Evolutionary conservation across 768 basidiomycete species (phyloP).

Genomic region (Macrolepiota albuminosa): DNA sequence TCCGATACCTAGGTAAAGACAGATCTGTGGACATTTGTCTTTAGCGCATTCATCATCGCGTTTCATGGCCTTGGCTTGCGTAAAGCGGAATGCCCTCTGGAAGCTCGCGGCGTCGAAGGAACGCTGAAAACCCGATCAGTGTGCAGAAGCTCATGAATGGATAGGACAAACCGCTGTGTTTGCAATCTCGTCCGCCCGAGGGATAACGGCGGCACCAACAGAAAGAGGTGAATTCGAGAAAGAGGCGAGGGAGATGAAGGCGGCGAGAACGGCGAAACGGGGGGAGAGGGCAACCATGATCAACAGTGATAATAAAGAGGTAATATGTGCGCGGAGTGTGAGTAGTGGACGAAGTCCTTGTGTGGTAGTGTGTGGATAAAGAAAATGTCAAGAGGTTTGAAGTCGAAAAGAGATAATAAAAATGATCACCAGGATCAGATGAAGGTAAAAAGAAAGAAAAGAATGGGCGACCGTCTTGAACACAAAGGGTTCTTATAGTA

Average conservation of each 20-base stretch:
- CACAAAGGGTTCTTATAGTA: constrained; percentile 23
- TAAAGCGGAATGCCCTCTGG: background rate
- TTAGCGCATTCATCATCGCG: background rate
- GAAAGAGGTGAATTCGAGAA: constrained; percentile 30
- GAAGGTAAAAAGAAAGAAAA: constrained; percentile 31
- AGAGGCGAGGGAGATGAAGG: constrained; percentile 41
- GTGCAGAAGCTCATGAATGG: background rate
- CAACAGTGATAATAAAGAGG: constrained; percentile 7
- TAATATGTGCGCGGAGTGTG: constrained; percentile 7
- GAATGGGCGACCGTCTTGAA: constrained; percentile 13
- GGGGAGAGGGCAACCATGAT: constrained; percentile 47
- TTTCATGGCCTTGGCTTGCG: constrained; percentile 5
- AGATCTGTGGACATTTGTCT: background rate
- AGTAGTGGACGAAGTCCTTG: constrained; percentile 21
- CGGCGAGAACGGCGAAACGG: constrained; percentile 41
- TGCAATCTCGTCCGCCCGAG: constrained; percentile 9
- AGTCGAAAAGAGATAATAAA: background rate
- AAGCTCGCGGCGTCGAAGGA: background rate
- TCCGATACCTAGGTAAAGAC: no score
- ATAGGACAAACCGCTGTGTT: constrained; percentile 10
- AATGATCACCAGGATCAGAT: constrained; percentile 55
- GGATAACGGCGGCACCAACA: constrained; percentile 37
- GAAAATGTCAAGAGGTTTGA: constrained; percentile 12
- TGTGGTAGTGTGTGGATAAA: constrained; percentile 19
- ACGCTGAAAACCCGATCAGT: constrained; percentile 3